phyloP scores from a whole-genome alignment of 2,329 filamentous ascomycete species.

The Grosmannia penicillata region DNA sequence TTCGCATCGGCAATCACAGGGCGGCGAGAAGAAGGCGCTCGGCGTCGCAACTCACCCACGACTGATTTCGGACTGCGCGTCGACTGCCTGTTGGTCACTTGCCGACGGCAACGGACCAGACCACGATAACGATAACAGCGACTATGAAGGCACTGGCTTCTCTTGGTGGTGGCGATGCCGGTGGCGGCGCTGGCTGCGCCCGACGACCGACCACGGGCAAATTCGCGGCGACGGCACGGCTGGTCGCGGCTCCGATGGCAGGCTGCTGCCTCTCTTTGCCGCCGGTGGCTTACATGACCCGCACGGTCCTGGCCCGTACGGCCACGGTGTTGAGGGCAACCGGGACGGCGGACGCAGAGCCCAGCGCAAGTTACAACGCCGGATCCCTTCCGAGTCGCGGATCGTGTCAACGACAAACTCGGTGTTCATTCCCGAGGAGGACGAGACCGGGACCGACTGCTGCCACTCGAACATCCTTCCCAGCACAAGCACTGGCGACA shows the following conservation, averaged over 20 bases:
- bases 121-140: conserved; percentile 5
- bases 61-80: no score
- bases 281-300: no score
- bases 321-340: no score
- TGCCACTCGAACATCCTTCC: conserved; percentile 1
- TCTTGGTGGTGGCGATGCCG: conserved; percentile 8
- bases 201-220: conserved; percentile 4
- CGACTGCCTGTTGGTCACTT: conserved; percentile 2
- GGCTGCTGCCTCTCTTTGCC: not conserved
- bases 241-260: no score
- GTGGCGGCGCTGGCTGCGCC: conserved; percentile 6
- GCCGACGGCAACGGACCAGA: conserved; percentile 2
- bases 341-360: no score
- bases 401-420: conserved; percentile 6
- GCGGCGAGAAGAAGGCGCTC: no score
- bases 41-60: no score
- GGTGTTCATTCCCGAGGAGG: conserved; percentile 2
- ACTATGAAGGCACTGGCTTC: conserved; percentile 5
- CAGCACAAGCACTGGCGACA: not conserved
- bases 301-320: no score
- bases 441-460: conserved; percentile 1
- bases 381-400: conserved; percentile 1
- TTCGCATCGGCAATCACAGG: no score
- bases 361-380: not conserved
- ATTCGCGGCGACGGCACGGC: no score